Conservation (phyloP, 306 rosid species). For the Rosa lucieae region DNA sequence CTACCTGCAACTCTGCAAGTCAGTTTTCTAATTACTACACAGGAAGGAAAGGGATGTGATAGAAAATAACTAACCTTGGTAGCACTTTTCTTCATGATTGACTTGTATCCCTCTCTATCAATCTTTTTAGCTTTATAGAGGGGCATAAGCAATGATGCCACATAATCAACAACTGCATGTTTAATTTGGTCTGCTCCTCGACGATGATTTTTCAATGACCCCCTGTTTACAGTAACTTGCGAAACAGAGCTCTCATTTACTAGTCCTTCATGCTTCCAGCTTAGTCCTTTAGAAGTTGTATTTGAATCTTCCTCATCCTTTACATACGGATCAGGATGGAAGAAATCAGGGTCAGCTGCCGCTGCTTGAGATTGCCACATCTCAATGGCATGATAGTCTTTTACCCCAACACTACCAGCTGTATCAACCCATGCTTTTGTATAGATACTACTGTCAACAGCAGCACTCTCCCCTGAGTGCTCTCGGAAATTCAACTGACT, state of each 20-base stretch:
- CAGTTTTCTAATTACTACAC: slow-evolving; percentile 10
- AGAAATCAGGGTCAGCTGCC: slow-evolving; percentile 75
- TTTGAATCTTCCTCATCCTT: slow-evolving; percentile 94
- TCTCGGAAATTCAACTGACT: slow-evolving; percentile 84
- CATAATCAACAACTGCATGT: slow-evolving; percentile 98
- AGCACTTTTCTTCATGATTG: slow-evolving; percentile 98
- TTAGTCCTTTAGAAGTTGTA: slow-evolving; percentile 65
- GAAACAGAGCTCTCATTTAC: slow-evolving; percentile 91
- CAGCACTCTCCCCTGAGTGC: slow-evolving; percentile 96
- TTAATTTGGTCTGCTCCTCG: slow-evolving; percentile 93
- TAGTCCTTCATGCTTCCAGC: slow-evolving; percentile 66
- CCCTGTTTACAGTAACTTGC: slow-evolving; percentile 88
- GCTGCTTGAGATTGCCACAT: slow-evolving; percentile 99
- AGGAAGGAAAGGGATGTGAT: slow-evolving; percentile 17
- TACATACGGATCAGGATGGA: slow-evolving; percentile 43
- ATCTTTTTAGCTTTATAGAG: slow-evolving; percentile 95
- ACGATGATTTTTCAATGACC: slow-evolving; percentile 54
- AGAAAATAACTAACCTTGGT: slow-evolving; percentile 64
- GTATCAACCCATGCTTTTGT: slow-evolving; percentile 99
- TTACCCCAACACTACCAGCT: slow-evolving; percentile 73
- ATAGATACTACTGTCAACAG: slow-evolving; percentile 80
- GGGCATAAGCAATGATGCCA: slow-evolving; percentile 94
- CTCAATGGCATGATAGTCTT: slow-evolving; percentile 91
- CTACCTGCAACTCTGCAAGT: slow-evolving; percentile 4
- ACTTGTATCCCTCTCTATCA: slow-evolving; percentile 93